A percentile compares a stretch with the other conserved stretches of the same genome.
Conservation (phyloP, 257 asterid genomes). For the Datura wrightii region DNA sequence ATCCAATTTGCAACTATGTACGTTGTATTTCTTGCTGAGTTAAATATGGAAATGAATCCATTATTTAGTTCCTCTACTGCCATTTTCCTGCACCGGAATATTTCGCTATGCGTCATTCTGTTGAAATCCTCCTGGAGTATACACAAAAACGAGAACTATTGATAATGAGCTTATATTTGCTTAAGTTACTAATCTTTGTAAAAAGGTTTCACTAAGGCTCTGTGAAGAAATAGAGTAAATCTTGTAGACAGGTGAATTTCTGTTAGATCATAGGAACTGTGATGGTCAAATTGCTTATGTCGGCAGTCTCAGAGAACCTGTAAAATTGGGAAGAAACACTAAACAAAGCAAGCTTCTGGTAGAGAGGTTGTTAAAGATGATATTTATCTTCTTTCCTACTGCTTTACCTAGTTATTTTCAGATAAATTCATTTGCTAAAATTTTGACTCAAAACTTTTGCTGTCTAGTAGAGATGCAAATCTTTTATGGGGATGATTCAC, state of each 20-base stretch:
- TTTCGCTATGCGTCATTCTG: background rate
- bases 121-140: background rate
- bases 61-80: background rate
- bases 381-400: background rate
- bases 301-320: background rate
- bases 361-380: background rate
- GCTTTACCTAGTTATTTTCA: background rate
- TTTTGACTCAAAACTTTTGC: background rate
- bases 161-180: background rate
- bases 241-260: background rate
- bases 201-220: background rate
- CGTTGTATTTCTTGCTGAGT: slow-evolving; percentile 25
- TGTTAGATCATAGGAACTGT: background rate
- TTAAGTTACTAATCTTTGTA: background rate
- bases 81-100: background rate
- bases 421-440: background rate
- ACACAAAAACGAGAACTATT: background rate
- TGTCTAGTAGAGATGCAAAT: background rate
- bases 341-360: background rate
- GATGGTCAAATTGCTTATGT: background rate
- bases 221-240: background rate
- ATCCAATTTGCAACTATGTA: slow-evolving; percentile 78
- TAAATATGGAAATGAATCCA: background rate
- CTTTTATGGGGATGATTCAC: too few relatives aligned
- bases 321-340: background rate